phyloP scores from a whole-genome alignment of 2,329 filamentous ascomycete genomes.

The Ophiostoma perfectum region DNA sequence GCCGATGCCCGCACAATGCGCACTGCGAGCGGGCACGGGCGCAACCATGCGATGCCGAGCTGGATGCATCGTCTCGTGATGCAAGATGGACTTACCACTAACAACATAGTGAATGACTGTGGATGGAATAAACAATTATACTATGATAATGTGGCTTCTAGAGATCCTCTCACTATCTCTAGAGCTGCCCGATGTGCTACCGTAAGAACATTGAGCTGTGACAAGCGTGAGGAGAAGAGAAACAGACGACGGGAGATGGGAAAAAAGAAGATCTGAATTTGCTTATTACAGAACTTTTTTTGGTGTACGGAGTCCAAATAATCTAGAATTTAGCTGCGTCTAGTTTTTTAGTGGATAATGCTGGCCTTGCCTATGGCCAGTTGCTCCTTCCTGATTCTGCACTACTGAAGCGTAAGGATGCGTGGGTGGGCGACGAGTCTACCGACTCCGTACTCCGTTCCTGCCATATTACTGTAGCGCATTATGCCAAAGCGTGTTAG shows the following conservation, averaged over 20 bases:
- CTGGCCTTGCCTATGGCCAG: neutral
- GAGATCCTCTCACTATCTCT: conserved; percentile 74
- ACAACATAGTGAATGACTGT: conserved; percentile 33
- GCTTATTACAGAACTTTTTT: conserved; percentile 21
- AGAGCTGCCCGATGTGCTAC: conserved; percentile 69
- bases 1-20: neutral
- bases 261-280: conserved; percentile 17
- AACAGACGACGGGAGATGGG: neutral
- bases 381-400: neutral
- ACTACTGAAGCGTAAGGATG: neutral
- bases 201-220: conserved; percentile 52
- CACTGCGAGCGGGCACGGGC: neutral
- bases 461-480: neutral
- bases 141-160: conserved; percentile 52
- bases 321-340: conserved; percentile 16
- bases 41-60: neutral
- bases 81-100: conserved; percentile 32
- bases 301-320: conserved; percentile 7
- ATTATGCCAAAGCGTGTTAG: neutral
- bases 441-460: neutral
- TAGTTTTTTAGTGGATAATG: conserved; percentile 17
- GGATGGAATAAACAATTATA: conserved; percentile 32
- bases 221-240: neutral
- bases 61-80: neutral
- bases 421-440: conserved; percentile 6